phyloP scores from a whole-genome alignment of 1,139 yeast genomes.

The Keqinozyma sinolaborantium region DNA sequence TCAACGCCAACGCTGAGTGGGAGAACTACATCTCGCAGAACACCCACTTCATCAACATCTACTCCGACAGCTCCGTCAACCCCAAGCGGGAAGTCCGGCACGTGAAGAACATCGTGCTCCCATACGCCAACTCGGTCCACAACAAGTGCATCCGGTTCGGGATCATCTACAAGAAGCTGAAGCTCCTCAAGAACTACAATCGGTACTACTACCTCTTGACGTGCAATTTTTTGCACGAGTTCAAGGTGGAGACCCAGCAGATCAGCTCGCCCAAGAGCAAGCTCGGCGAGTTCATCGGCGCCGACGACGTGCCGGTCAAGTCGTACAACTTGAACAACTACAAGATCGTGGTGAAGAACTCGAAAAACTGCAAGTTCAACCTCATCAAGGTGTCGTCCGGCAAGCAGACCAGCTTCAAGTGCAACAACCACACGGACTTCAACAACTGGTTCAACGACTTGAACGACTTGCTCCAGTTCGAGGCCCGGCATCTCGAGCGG shows the following conservation, averaged over 20 bases:
- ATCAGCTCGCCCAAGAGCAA: constrained; percentile 22
- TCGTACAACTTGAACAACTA: constrained; percentile 44
- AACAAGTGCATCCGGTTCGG: constrained; percentile 46
- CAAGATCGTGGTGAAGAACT: constrained; percentile 30
- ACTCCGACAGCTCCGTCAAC: constrained; percentile 19
- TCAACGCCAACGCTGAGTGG: constrained; percentile 32
- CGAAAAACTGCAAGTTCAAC: constrained; percentile 32
- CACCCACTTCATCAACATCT: constrained; percentile 33
- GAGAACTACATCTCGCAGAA: constrained; percentile 35
- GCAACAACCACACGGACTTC: constrained; percentile 29
- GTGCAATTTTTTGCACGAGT: constrained; percentile 45
- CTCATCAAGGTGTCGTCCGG: constrained; percentile 23
- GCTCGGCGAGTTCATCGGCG: constrained; percentile 41
- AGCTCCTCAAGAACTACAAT: constrained; percentile 38
- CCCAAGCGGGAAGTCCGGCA: constrained; percentile 31
- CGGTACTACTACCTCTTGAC: constrained; percentile 38
- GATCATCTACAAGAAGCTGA: constrained; percentile 39
- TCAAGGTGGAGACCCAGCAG: constrained; percentile 29
- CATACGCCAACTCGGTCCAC: constrained; percentile 37
- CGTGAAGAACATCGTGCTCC: constrained; percentile 26
- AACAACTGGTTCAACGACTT: constrained; percentile 37
- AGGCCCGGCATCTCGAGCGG: constrained; percentile 29
- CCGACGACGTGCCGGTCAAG: constrained; percentile 38
- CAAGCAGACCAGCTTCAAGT: constrained; percentile 37
- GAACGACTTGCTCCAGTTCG: constrained; percentile 36